A percentile compares a stretch with the other conserved stretches of the same genome.
These are phyloP conservation scores for Penicillium sp. DNA, from an alignment of 2,329 filamentous ascomycete species.

Conservation along the genomic window DNA sequence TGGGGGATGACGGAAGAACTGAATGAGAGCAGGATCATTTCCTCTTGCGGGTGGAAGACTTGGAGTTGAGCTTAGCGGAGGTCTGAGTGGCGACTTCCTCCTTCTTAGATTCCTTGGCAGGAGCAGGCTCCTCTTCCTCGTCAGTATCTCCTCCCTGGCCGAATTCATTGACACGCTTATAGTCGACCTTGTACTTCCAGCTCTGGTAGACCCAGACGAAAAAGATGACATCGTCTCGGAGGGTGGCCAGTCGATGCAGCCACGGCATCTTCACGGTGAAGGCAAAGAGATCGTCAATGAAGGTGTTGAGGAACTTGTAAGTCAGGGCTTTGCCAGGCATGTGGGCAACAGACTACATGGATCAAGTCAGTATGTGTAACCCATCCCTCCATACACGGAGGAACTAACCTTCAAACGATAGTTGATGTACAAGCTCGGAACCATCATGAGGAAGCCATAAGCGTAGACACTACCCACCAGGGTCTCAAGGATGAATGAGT, in stretches of 20 bases:
- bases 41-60: conserved; percentile 34
- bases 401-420: conserved; percentile 77
- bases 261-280: conserved; percentile 99
- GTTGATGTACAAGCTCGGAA: conserved; percentile 96
- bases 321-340: conserved; percentile 97
- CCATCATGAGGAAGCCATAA: conserved; percentile 99
- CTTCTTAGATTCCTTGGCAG: conserved; percentile 16
- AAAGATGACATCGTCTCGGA: conserved; percentile 96
- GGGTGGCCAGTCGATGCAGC: conserved; percentile 83
- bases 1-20: too few relatives aligned
- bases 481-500: conserved; percentile 91
- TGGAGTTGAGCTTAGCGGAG: conserved; percentile 29
- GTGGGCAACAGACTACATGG: conserved; percentile 69
- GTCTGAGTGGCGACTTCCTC: conserved; percentile 24
- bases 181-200: conserved; percentile 89
- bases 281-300: conserved; percentile 97
- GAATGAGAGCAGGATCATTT: too few relatives aligned
- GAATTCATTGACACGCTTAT: conserved; percentile 92
- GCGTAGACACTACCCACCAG: conserved; percentile 95
- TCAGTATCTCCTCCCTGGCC: conserved; percentile 96
- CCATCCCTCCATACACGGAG: neutral
- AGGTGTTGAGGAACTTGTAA: conserved; percentile 98
- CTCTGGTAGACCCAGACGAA: conserved; percentile 96
- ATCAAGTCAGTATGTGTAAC: conserved; percentile 1
- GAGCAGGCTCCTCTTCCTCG: conserved; percentile 47